Evolutionary conservation across 257 asterid genomes (phyloP), one percentile per base, ranked within the genome.

Genomic region (Petunia axillaris): DNA sequence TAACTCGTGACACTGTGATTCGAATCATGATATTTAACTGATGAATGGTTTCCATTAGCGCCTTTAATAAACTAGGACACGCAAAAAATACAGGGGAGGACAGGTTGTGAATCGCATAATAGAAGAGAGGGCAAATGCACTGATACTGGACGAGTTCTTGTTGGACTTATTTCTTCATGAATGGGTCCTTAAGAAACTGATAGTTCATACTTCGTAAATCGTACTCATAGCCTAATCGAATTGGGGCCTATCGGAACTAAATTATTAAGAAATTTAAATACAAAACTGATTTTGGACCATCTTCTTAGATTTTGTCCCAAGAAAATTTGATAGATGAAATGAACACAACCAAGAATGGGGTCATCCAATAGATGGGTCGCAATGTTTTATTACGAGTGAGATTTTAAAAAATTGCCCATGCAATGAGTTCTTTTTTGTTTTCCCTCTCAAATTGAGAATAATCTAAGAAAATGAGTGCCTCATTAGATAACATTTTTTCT

Each of bases 331-430:
- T 67, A 67, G 75, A 43, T 67, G 75, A 67, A 67, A 41, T 67
- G 75, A 43, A 67, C 38, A 43, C 55, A 67, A 43, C 54, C 75
- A 67, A 67, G 75, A 39, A 60, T 60, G 39, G 75, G 75, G 75
- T 43, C 46, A 38, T 67, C 2, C 43, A 67, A 15, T 67, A 67
- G n/a, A 67, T 43, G 43, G 10, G 55, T 67, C 14, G 41, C 38
- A 7, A 41, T 67, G 15, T 41, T 67, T 15, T 43, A n/a, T 67
- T 43, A 15, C 4, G 75, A 67, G 55, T 41, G 38, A 67, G 39
- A n/a, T 67, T n/a, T 43, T n/a, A 67, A 35, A 67, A 40, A 15
- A 67, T 25, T 67, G 54, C 35, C 54, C 75, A 15, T 67, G n/a
- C 54, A 67, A 2, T 67, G 55, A 65, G 73, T 1, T 57, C n/a